phyloP scores from a whole-genome alignment of 2,329 filamentous ascomycete species.

The Onygenales sp. region DNA sequence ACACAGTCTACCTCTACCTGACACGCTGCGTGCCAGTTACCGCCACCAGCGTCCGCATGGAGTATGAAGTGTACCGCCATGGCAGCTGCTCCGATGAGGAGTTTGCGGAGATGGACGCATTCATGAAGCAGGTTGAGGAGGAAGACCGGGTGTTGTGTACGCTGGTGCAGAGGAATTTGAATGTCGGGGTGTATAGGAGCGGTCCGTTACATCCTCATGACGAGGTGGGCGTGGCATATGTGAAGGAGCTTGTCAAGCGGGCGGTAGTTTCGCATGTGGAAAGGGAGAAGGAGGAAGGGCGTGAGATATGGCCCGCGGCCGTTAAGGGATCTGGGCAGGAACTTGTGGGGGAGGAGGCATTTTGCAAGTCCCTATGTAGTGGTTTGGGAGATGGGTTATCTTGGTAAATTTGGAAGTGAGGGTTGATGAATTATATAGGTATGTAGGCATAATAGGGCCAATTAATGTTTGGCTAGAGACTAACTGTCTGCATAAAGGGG shows the following conservation, averaged over 20 bases:
- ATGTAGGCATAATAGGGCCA: no score
- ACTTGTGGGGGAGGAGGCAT: background rate
- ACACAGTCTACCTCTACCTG: conserved; percentile 16
- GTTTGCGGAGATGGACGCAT: conserved; percentile 47
- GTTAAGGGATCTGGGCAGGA: background rate
- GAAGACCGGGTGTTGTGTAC: conserved; percentile 57
- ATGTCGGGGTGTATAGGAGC: conserved; percentile 52
- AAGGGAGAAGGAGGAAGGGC: conserved; percentile 35
- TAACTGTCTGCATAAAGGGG: no score
- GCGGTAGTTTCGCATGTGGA: conserved; percentile 39
- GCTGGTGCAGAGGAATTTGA: conserved; percentile 51
- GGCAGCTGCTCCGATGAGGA: conserved; percentile 50
- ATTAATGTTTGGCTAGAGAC: no score
- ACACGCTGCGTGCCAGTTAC: conserved; percentile 38
- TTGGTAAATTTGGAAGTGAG: background rate
- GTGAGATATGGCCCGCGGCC: conserved; percentile 45
- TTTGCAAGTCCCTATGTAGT: background rate
- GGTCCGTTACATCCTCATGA: conserved; percentile 53
- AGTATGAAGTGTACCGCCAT: conserved; percentile 56
- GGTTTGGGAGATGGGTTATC: background rate
- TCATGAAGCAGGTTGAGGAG: conserved; percentile 55
- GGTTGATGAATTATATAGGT: background rate
- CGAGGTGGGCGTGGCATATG: conserved; percentile 51
- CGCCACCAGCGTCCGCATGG: conserved; percentile 45
- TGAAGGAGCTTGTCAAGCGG: conserved; percentile 45